Base-by-base conservation (phyloP, 345 rosid species). In the Gossypium anomalum region DNA sequence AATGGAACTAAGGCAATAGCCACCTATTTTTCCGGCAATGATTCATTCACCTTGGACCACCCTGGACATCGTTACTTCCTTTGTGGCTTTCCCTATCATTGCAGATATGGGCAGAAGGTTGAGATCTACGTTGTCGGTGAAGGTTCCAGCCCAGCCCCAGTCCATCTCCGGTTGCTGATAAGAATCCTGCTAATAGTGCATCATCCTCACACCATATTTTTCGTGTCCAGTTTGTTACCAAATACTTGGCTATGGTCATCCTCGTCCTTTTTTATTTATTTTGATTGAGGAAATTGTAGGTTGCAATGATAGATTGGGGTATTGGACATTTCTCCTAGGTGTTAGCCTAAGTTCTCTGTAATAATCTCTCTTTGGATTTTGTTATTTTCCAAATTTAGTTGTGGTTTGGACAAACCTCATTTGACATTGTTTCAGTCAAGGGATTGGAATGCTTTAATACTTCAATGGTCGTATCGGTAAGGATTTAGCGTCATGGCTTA, bases 11-110 rank as follows among this genome's bases (percentile, higher is more conserved):
- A 20, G 7, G 43, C 75, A n/a, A 2, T 81, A 29, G 79, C 81
- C 25, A 72, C 79, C 15, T 63, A 76, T 69, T 76, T 79, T 48
- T 70, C 84, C 3, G 84, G 86, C 65, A 78, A 74, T n/a, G 82
- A 83, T 41, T 73, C 82, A 0, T 48, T 81, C 77, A 67, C 67
- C 59, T 61, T 83, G 62, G 65, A 53, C 12, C 69, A 62, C 20
- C 79, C 53, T 2, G 79, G 86, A 55, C 84, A 78, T 74, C 82
- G 82, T 27, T 83, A 70, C 72, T 83, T 80, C 48, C 27, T 81
- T 29, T 83, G 86, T 13, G 81, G 84, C 34, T 76, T 79, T 2
- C 84, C 79, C 15, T 80, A 82, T 62, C 84, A 83, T 41, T 81
- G 82, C 77, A 72, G 60, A 68, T 44, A 70, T 22, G 84, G 86